These are phyloP conservation scores for Craterostigma plantagineum DNA, from an alignment of 257 asterid genomes.

Conservation along the genomic window DNA sequence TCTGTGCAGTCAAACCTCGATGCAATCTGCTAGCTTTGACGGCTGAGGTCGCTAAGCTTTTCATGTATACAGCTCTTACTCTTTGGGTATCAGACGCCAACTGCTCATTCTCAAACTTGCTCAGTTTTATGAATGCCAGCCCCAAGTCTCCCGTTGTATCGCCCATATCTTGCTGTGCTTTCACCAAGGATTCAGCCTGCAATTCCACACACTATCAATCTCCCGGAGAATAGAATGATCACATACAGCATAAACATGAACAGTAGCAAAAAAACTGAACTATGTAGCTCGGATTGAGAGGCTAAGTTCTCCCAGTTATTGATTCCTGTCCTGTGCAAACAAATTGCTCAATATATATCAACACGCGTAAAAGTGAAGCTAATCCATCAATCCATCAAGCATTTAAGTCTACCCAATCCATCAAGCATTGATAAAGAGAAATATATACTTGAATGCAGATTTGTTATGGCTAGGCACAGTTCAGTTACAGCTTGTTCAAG, in stretches of 20 bases:
- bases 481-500: no score
- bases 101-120: constrained; percentile 76
- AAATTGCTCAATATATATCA: no score
- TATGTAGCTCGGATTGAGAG: neutral
- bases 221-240: no score
- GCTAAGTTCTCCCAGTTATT: neutral
- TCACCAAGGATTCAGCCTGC: constrained; percentile 81
- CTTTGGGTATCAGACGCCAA: constrained; percentile 44
- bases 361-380: no score
- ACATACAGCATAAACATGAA: no score
- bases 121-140: constrained; percentile 60
- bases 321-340: no score
- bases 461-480: no score
- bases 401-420: no score
- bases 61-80: constrained; percentile 66
- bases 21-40: constrained; percentile 78
- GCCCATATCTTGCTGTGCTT: constrained; percentile 83
- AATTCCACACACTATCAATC: constrained; percentile 9
- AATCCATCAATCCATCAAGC: no score
- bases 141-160: constrained; percentile 91
- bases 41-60: constrained; percentile 67
- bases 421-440: no score
- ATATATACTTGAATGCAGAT: no score
- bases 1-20: constrained; percentile 59
- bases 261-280: no score